These are phyloP conservation scores for Letharia lupina DNA, from an alignment of 495 filamentous ascomycete species.

Conservation along the genomic window DNA sequence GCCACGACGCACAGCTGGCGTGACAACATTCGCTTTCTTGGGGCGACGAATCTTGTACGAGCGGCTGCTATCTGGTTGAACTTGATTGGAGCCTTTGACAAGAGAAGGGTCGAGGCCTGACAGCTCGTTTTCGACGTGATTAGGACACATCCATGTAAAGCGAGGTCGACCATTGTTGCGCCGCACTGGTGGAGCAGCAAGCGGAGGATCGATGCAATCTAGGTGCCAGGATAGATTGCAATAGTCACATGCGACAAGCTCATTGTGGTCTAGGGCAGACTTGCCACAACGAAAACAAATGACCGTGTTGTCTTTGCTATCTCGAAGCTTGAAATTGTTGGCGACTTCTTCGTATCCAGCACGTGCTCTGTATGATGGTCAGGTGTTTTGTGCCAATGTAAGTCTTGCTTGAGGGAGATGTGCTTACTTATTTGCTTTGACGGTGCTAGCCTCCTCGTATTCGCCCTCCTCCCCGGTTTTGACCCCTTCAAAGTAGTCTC, in stretches of 20 bases:
- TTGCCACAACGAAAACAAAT: constrained; percentile 64
- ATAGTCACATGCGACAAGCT: constrained; percentile 73
- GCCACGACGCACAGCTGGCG: constrained; percentile 45
- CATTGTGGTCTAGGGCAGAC: constrained; percentile 44
- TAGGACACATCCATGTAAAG: constrained; percentile 79
- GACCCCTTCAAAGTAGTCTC: constrained; percentile 67
- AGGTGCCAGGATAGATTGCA: constrained; percentile 80
- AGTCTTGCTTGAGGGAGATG: constrained; percentile 1
- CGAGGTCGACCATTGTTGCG: constrained; percentile 39
- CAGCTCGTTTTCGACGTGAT: constrained; percentile 63
- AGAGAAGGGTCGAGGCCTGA: constrained; percentile 36
- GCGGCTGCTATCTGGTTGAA: constrained; percentile 22
- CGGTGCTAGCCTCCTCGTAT: constrained; percentile 54
- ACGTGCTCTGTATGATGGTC: constrained; percentile 41
- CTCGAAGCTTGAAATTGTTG: constrained; percentile 56
- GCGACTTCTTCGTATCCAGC: constrained; percentile 51
- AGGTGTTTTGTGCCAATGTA: neutral
- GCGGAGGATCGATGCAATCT: constrained; percentile 80
- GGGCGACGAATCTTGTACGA: constrained; percentile 44
- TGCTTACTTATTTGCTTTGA: constrained; percentile 34
- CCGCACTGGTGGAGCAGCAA: constrained; percentile 54
- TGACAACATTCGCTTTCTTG: constrained; percentile 41
- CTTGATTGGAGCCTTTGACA: constrained; percentile 23
- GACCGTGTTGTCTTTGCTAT: constrained; percentile 57
- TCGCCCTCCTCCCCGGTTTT: constrained; percentile 64